Conservation (phyloP, 2,329 filamentous ascomycete species). For the Elsinoe necatrix region DNA sequence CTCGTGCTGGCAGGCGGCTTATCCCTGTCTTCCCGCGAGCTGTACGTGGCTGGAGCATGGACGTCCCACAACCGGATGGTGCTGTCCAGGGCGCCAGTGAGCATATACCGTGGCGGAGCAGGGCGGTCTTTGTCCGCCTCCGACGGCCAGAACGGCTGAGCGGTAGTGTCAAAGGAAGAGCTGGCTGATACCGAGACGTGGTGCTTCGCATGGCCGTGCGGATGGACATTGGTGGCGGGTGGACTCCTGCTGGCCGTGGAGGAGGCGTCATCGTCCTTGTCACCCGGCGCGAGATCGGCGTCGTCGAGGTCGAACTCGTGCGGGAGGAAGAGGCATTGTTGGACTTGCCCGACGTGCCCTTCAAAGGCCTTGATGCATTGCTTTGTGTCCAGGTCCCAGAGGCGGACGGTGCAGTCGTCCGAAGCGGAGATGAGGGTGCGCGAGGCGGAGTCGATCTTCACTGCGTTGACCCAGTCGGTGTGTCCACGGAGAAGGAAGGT, state of each 20-base stretch:
- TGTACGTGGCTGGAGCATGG: constrained; percentile 20
- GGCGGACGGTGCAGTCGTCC: constrained; percentile 80
- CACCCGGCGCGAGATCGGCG: constrained; percentile 48
- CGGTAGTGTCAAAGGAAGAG: constrained; percentile 14
- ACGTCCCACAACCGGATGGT: constrained; percentile 93
- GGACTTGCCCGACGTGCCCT: constrained; percentile 90
- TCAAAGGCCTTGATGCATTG: constrained; percentile 68
- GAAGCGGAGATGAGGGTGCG: constrained; percentile 87
- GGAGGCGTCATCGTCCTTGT: constrained; percentile 41
- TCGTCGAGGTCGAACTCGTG: constrained; percentile 85
- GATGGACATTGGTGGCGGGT: constrained; percentile 12
- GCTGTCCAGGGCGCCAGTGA: constrained; percentile 83
- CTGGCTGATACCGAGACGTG: constrained; percentile 11
- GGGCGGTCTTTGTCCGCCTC: constrained; percentile 55
- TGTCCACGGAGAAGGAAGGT: constrained; percentile 76
- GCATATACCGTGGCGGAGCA: constrained; percentile 78
- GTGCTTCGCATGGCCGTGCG: constrained; percentile 15
- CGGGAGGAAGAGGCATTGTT: constrained; percentile 79
- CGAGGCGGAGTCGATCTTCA: constrained; percentile 63
- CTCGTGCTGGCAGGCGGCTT: constrained; percentile 51
- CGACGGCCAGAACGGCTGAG: constrained; percentile 47
- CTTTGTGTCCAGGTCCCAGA: constrained; percentile 87
- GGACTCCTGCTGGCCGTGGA: constrained; percentile 22
- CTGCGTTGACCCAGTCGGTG: constrained; percentile 93
- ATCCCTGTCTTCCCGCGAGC: background rate